Evolutionary conservation across 2,329 filamentous ascomycete species (phyloP).

Genomic region (Ampelomyces quisqualis): DNA sequence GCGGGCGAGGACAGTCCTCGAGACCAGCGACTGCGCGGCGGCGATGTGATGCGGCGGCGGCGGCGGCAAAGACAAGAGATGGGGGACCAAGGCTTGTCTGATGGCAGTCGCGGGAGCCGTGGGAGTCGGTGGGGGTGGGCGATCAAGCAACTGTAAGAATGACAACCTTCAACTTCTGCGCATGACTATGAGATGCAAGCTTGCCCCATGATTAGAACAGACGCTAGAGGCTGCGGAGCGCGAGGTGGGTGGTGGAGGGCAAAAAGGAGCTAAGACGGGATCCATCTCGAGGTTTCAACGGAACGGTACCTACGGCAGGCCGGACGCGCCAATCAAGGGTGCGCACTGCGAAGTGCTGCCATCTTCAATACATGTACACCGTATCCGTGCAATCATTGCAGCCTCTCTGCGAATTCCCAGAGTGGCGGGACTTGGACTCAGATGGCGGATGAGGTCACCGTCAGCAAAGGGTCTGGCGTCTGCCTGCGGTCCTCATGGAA

Average conservation of each 20-base stretch:
- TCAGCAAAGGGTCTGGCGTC: neutral
- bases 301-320: neutral
- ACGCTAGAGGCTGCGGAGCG: conserved; percentile 4
- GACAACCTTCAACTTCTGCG: conserved; percentile 1
- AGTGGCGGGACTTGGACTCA: too few relatives aligned
- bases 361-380: too few relatives aligned
- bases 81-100: conserved; percentile 2
- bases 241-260: conserved; percentile 3
- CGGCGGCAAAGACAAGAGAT: neutral
- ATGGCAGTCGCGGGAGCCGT: neutral
- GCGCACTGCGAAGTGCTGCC: conserved; percentile 1
- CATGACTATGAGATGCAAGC: conserved; percentile 1
- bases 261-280: conserved; percentile 7
- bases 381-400: neutral
- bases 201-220: conserved; percentile 1
- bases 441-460: neutral
- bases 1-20: neutral
- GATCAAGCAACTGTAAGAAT: conserved; percentile 2
- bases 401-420: neutral
- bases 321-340: neutral
- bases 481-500: conserved; percentile 2
- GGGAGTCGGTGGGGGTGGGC: neutral
- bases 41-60: conserved; percentile 1
- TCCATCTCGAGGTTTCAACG: conserved; percentile 6
- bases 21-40: conserved; percentile 1